These are phyloP conservation scores for Phytophthora hybrid DNA, from an alignment of 352 stramenopile species.

Conservation along the genomic window DNA sequence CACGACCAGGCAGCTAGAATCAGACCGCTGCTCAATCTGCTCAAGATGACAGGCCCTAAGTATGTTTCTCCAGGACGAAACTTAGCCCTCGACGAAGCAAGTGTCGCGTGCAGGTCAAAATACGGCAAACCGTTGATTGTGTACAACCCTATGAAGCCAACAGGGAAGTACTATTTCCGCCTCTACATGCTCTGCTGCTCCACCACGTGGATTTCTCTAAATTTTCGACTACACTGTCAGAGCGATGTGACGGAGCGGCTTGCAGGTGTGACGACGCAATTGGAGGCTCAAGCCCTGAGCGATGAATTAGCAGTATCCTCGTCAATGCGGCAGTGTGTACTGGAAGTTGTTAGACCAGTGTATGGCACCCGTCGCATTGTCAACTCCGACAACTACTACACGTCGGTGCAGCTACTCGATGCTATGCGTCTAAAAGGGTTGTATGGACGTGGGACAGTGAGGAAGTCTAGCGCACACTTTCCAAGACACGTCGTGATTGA, in stretches of 20 bases:
- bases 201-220: slow-evolving; percentile 38
- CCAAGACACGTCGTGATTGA: slow-evolving; percentile 24
- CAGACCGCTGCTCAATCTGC: background rate
- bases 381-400: slow-evolving; percentile 53
- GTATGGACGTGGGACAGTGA: slow-evolving; percentile 27
- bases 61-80: background rate
- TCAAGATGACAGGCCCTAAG: background rate
- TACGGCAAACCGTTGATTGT: slow-evolving; percentile 15
- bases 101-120: slow-evolving; percentile 12
- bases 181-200: slow-evolving; percentile 31
- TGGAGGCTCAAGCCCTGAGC: no score
- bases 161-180: slow-evolving; percentile 29
- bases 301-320: no score
- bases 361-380: slow-evolving; percentile 29
- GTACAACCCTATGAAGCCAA: slow-evolving; percentile 25
- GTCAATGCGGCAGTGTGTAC: slow-evolving; percentile 15
- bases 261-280: no score
- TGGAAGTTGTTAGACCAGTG: slow-evolving; percentile 34
- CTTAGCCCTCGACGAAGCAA: slow-evolving; percentile 11
- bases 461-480: slow-evolving; percentile 30
- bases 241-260: no score
- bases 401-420: slow-evolving; percentile 31
- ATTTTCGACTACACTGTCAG: slow-evolving; percentile 36
- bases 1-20: slow-evolving; percentile 9
- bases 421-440: slow-evolving; percentile 28